Evolutionary conservation across 768 basidiomycete genomes (phyloP), one percentile per base, ranked within the genome.

Genomic region (Kwoniella europaea): DNA sequence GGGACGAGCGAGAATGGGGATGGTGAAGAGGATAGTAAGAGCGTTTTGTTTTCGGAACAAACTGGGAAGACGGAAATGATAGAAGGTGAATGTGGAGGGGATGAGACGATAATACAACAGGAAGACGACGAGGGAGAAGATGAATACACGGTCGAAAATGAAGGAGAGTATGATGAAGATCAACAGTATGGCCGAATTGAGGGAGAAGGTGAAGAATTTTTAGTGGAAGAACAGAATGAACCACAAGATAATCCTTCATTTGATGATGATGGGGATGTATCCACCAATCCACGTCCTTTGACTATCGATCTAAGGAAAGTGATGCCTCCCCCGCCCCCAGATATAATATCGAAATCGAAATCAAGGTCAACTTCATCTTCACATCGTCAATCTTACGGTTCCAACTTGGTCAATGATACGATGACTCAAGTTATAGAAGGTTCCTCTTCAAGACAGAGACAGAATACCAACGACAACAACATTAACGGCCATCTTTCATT

Each of bases 381-480:
- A 46, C 67, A 58, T 12, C 67, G 60, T 59, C 56, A 53, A 15
- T 18, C 44, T 3, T 35, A 59, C 2, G 60, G 46, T 53, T 29
- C 67, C 16, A 29, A 13, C 44, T 6, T n/a, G 18, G 54, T 10
- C 41, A 54, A 62, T 7, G 68, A 70, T 29, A 63, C 53, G 10
- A 70, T 70, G 68, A 70, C 68, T 9, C 68, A 65, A 55, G 62
- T 70, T 7, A 64, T 70, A 15, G 68, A 70, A 43, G 46, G 64
- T 12, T 57, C 63, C n/a, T 29, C 52, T 18, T 22, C 55, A 4
- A 59, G 42, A 29, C 10, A 29, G 35, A 16, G 41, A 15, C 46
- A 4, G 15, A 20, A 35, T 44, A 16, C 15, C 1, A 59, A 53
- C 16, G 24, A 58, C 43, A 35, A 35, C 7, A 35, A 35, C 7